Percentiles rank a stretch among this genome's conserved stretches.
Conservation (phyloP, 495 filamentous ascomycete species). For the Pseudoneurospora amorphoporcata region DNA sequence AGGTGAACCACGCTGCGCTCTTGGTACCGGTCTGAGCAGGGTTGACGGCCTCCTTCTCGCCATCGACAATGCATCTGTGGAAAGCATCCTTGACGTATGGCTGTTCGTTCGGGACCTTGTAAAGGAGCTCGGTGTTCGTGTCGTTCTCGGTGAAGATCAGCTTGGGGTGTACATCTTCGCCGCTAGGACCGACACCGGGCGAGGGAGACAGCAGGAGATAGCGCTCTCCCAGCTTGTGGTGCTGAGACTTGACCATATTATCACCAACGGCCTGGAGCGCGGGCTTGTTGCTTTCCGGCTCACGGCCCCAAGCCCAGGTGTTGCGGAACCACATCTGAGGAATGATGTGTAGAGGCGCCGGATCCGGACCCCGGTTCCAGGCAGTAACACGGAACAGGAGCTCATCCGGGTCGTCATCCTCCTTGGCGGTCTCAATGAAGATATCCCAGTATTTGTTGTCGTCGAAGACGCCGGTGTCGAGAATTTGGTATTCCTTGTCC, state of each 20-base stretch:
- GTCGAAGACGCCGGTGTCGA: slow-evolving; percentile 87
- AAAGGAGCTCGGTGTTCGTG: slow-evolving; percentile 71
- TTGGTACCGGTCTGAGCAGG: slow-evolving; percentile 76
- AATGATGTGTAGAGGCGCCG: slow-evolving; percentile 83
- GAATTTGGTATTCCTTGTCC: slow-evolving; percentile 82
- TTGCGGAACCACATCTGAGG: slow-evolving; percentile 97
- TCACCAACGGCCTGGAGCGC: slow-evolving; percentile 53
- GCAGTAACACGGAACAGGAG: slow-evolving; percentile 90
- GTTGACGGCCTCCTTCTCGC: slow-evolving; percentile 71
- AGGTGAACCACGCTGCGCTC: slow-evolving; percentile 82
- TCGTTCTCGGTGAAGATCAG: slow-evolving; percentile 94
- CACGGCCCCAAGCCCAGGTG: slow-evolving; percentile 87
- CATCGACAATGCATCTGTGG: slow-evolving; percentile 75
- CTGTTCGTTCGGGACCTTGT: slow-evolving; percentile 62
- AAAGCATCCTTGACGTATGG: slow-evolving; percentile 94
- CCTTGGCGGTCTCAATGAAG: slow-evolving; percentile 92
- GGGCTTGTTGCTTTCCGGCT: slow-evolving; percentile 63
- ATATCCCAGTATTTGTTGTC: slow-evolving; percentile 95
- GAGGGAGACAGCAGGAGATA: slow-evolving; percentile 84
- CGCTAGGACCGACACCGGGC: slow-evolving; percentile 64
- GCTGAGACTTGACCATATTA: slow-evolving; percentile 59
- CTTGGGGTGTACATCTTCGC: slow-evolving; percentile 72
- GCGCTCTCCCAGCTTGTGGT: slow-evolving; percentile 68
- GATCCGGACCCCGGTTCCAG: slow-evolving; percentile 87
- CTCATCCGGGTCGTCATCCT: slow-evolving; percentile 78